Base-by-base conservation (phyloP, 164 flowering plant genomes). In the Malania oleifera region DNA sequence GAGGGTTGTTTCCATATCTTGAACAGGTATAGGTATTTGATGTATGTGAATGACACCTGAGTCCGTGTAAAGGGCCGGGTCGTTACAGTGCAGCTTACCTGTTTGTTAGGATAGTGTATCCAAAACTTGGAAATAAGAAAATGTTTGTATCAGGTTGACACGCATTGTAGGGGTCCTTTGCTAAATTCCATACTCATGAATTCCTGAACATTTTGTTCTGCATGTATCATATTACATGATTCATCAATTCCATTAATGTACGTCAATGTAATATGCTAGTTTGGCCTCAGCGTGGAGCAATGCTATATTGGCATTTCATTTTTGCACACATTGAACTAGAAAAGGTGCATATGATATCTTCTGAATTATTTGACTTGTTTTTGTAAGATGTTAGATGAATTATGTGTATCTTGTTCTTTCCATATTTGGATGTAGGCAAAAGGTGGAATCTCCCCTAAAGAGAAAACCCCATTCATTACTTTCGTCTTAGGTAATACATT, bases 401-500 rank as follows among this genome's bases (percentile, higher is more conserved):
- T 52, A 26, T 11, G 2, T 50, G 20, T 25, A 26, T 8, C 6
- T 19, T 54, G 28, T 28, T 54, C 12, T 15, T 72, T 73, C 59
- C 37, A 58, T 58, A 19, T 61, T 54, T 64, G 52, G 59, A 61
- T 70, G 79, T 68, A 88, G 98, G 82, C 50, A 54, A 63, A 72
- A 60, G 65, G 47, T 67, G 76, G 73, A 67, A 17, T 26, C 20
- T 68, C 61, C 29, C 24, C 66, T 11, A 53, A 62, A 61, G 69
- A 60, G 66, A 73, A 49, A 65, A 57, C 59, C 35, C 89, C 87
- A 31, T 83, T 86, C 70, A 76, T 91, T 56, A 69, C 89, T 47
- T 91, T 91, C 75, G 98, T 91, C 49, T 55, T 91, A 71, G 98
- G 98, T 91, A 76, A 74, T 22, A 27, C 29, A 24, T 29, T 28